Conservation (phyloP, 371 early-diverging fungal genomes). For the Mortierella sp. region DNA sequence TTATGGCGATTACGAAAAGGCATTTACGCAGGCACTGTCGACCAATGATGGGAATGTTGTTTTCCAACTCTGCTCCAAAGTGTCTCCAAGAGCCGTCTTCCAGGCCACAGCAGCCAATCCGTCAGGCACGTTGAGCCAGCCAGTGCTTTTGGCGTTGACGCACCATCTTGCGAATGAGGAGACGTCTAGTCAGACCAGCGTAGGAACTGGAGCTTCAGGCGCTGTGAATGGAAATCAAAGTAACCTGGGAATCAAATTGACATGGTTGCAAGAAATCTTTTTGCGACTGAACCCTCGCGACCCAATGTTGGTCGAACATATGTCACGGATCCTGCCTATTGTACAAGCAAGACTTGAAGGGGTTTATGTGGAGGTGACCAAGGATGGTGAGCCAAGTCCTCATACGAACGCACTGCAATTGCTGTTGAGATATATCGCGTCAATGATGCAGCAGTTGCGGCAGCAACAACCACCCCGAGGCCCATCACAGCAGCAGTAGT, state of each 20-base stretch:
- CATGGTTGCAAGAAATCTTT: slow-evolving; percentile 49
- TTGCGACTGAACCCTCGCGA: slow-evolving; percentile 38
- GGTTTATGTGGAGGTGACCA: slow-evolving; percentile 24
- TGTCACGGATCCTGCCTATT: slow-evolving; percentile 29
- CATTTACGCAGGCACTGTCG: slow-evolving; percentile 47
- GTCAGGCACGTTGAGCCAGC: slow-evolving; percentile 39
- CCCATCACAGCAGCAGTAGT: too few species aligned
- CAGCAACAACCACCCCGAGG: too few species aligned
- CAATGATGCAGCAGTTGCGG: slow-evolving; percentile 16
- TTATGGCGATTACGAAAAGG: slow-evolving; percentile 43
- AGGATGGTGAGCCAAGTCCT: slow-evolving; percentile 23
- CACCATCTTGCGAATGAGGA: slow-evolving; percentile 46
- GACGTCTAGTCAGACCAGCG: neutral
- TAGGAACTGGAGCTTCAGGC: neutral
- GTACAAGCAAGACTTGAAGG: slow-evolving; percentile 31
- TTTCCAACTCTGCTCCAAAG: slow-evolving; percentile 31
- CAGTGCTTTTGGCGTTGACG: slow-evolving; percentile 37
- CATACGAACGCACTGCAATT: slow-evolving; percentile 33
- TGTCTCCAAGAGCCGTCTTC: slow-evolving; percentile 46
- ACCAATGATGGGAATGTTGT: slow-evolving; percentile 33
- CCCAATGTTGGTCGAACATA: slow-evolving; percentile 29
- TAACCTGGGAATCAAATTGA: slow-evolving; percentile 31
- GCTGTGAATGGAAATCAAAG: slow-evolving; percentile 1
- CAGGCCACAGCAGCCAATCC: slow-evolving; percentile 34
- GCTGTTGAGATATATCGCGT: slow-evolving; percentile 28